Conservation (phyloP, 2,329 filamentous ascomycete species). For the Exophiala calicioides region DNA sequence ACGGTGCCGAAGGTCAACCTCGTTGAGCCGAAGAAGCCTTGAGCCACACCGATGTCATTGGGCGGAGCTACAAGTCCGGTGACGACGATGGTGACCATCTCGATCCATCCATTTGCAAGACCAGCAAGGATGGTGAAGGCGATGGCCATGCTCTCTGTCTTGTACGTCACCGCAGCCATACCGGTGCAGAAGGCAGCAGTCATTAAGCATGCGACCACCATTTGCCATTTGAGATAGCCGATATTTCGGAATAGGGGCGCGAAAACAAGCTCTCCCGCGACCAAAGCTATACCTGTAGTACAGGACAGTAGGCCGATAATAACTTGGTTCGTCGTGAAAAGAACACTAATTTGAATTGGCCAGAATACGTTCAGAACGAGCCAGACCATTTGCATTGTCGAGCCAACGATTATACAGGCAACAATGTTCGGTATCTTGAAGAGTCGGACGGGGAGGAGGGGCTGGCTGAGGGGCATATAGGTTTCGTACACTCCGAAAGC, state of each 20-base stretch:
- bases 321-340: constrained; percentile 44
- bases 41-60: constrained; percentile 33
- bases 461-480: constrained; percentile 40
- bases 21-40: constrained; percentile 31
- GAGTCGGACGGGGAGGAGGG: constrained; percentile 46
- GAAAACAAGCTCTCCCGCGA: constrained; percentile 27
- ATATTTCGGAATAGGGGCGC: constrained; percentile 33
- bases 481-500: constrained; percentile 44
- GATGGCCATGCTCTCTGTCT: constrained; percentile 27
- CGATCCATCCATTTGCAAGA: constrained; percentile 32
- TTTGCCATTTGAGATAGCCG: constrained; percentile 27
- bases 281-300: constrained; percentile 12
- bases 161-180: constrained; percentile 27
- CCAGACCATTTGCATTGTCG: constrained; percentile 49
- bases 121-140: constrained; percentile 32
- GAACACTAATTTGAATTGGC: constrained; percentile 44
- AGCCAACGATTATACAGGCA: constrained; percentile 43
- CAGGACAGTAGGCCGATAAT: constrained; percentile 46
- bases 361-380: constrained; percentile 49
- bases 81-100: constrained; percentile 31
- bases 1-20: constrained; percentile 31
- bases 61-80: constrained; percentile 30
- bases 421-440: constrained; percentile 45
- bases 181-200: constrained; percentile 30
- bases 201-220: constrained; percentile 20